Evolutionary conservation across 2,329 filamentous ascomycete species (phyloP).

Genomic region (Boeremia lycopersici): DNA sequence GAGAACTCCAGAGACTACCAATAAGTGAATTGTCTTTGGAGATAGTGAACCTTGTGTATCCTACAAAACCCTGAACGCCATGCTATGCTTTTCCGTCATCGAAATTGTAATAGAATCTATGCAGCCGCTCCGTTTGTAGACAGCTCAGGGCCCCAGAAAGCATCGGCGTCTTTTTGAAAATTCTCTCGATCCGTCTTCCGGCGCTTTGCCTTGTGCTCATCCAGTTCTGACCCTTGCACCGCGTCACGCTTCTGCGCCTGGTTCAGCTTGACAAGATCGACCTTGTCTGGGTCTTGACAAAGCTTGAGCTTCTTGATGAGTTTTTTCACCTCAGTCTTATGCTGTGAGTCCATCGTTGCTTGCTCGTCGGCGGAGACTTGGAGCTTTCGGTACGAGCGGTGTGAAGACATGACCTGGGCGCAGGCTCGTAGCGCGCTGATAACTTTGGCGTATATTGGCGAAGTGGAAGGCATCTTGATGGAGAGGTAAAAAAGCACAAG

Average conservation of each 20-base stretch:
- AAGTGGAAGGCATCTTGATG: constrained; percentile 48
- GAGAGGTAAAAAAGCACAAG: constrained; percentile 58
- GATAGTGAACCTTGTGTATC: background rate
- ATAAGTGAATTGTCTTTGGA: background rate
- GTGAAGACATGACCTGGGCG: constrained; percentile 47
- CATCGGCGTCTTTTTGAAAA: constrained; percentile 52
- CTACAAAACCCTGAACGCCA: constrained; percentile 5
- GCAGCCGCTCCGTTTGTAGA: background rate
- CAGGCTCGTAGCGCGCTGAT: constrained; percentile 48
- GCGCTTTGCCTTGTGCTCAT: constrained; percentile 52
- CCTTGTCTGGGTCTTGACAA: constrained; percentile 76
- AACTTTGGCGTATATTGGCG: constrained; percentile 41
- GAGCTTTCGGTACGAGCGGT: constrained; percentile 28
- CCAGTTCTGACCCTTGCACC: constrained; percentile 43
- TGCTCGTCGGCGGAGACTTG: constrained; percentile 35
- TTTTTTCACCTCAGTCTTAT: constrained; percentile 56
- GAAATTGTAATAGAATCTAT: background rate
- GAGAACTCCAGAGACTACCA: background rate
- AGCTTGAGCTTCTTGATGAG: constrained; percentile 72
- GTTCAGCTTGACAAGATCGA: constrained; percentile 72
- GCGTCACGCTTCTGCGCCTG: constrained; percentile 61
- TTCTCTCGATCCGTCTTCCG: constrained; percentile 53
- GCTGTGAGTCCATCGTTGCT: constrained; percentile 45
- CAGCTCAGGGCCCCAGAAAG: constrained; percentile 52
- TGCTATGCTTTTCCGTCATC: constrained; percentile 7